phyloP scores from a whole-genome alignment of 805 yeast genomes.

The Yamadazyma nakazawae region DNA sequence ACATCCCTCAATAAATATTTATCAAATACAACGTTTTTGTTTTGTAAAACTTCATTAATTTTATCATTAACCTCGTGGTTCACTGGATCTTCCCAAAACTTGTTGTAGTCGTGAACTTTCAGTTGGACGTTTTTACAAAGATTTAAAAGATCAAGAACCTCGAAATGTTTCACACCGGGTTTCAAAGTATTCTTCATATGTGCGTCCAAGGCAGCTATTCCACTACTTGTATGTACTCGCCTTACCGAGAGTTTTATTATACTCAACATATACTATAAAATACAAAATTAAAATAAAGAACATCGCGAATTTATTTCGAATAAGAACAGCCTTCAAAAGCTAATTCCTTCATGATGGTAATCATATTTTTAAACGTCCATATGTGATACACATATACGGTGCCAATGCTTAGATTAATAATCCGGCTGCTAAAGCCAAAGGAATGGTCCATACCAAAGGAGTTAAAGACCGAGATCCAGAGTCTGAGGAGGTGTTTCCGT shows the following conservation, averaged over 20 bases:
- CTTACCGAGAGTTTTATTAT: background rate
- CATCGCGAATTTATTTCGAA: background rate
- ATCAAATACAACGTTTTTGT: slow-evolving; percentile 17
- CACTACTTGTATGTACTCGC: background rate
- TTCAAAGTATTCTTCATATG: background rate
- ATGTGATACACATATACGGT: background rate
- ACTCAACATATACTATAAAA: background rate
- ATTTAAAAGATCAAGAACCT: slow-evolving; percentile 15
- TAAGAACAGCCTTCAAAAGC: background rate
- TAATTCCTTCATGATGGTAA: background rate
- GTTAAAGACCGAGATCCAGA: background rate
- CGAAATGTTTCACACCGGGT: background rate
- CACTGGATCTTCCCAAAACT: slow-evolving; percentile 21
- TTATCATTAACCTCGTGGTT: slow-evolving; percentile 19
- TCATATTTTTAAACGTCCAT: too few species aligned
- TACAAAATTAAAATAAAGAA: background rate
- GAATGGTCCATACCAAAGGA: background rate
- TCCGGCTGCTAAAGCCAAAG: background rate
- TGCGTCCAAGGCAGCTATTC: slow-evolving; percentile 5
- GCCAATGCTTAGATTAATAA: background rate
- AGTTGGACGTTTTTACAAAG: slow-evolving; percentile 22
- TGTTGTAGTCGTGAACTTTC: slow-evolving; percentile 18
- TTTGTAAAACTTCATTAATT: slow-evolving; percentile 20
- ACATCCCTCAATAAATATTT: slow-evolving; percentile 23
- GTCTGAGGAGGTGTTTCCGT: background rate